A percentile compares a stretch with the other conserved stretches of the same genome.
Evolutionary conservation across 2,329 filamentous ascomycete genomes (phyloP).

Genomic region (Pseudovirgaria hyperparasitica): DNA sequence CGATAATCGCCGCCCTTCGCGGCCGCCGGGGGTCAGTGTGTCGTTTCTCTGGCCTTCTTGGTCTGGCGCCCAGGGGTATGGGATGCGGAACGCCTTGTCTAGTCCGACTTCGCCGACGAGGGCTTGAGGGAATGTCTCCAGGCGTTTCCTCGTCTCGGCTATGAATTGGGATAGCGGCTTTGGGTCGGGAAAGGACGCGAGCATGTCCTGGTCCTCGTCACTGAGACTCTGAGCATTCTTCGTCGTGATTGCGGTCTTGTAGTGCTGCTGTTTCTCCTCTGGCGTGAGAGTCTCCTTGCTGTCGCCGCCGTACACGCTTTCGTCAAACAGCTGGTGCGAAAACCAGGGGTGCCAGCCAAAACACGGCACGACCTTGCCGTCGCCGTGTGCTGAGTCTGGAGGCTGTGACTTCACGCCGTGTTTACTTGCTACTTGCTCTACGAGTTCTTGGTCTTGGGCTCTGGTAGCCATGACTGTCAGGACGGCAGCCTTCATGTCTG

Average conservation of each 20-base stretch:
- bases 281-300: conserved; percentile 21
- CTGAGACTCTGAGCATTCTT: conserved; percentile 25
- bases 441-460: conserved; percentile 61
- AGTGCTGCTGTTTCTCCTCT: conserved; percentile 44
- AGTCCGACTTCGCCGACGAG: conserved; percentile 68
- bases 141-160: conserved; percentile 39
- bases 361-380: conserved; percentile 48
- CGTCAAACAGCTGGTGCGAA: conserved; percentile 62
- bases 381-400: conserved; percentile 13
- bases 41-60: conserved; percentile 30
- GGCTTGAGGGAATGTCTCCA: conserved; percentile 47
- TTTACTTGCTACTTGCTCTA: conserved; percentile 45
- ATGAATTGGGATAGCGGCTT: conserved; percentile 47
- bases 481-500: conserved; percentile 50
- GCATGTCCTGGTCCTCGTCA: conserved; percentile 32
- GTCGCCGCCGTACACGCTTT: conserved; percentile 25
- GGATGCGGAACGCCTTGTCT: conserved; percentile 66
- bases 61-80: conserved; percentile 40
- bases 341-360: conserved; percentile 89
- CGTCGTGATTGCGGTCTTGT: conserved; percentile 50
- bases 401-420: conserved; percentile 34
- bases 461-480: conserved; percentile 70
- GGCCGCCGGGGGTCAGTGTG: conserved; percentile 51
- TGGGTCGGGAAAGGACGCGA: conserved; percentile 46
- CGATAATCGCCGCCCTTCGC: conserved; percentile 56